These are phyloP conservation scores for Beauveria bassiana DNA, from an alignment of 2,329 filamentous ascomycete species.

Conservation along the genomic window DNA sequence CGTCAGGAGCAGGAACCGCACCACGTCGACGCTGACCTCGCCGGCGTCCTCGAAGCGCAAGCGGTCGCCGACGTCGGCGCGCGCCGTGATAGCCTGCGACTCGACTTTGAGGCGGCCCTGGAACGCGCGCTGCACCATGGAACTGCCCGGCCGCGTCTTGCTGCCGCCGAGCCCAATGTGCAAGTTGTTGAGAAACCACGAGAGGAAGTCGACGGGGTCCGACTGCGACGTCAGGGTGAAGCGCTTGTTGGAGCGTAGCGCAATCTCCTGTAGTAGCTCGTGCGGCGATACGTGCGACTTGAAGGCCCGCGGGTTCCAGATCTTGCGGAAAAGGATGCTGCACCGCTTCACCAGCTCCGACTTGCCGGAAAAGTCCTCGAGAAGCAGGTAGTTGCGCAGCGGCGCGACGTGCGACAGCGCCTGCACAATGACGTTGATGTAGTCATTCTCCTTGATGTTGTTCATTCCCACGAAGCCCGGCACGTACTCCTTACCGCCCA, in stretches of 20 bases:
- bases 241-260: constrained; percentile 80
- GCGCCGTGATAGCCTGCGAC: constrained; percentile 86
- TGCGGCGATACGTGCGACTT: constrained; percentile 95
- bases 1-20: constrained; percentile 84
- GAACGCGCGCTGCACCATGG: constrained; percentile 86
- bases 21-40: constrained; percentile 66
- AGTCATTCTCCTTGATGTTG: constrained; percentile 99
- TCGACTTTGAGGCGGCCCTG: constrained; percentile 89
- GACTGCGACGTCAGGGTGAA: constrained; percentile 88
- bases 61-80: constrained; percentile 78
- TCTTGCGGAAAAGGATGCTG: constrained; percentile 85
- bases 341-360: constrained; percentile 81
- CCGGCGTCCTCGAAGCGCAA: constrained; percentile 89
- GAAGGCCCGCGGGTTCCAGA: constrained; percentile 97
- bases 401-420: constrained; percentile 84
- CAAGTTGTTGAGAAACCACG: constrained; percentile 95
- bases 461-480: constrained; percentile 98
- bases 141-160: constrained; percentile 74
- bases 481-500: constrained; percentile 76
- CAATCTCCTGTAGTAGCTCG: constrained; percentile 91
- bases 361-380: constrained; percentile 67
- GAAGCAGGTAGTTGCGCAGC: constrained; percentile 82
- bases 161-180: constrained; percentile 87
- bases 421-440: constrained; percentile 92
- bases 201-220: constrained; percentile 92